These are phyloP conservation scores for Pseudogymnoascus sp. DNA, from an alignment of 2,329 filamentous ascomycete species.

Conservation along the genomic window DNA sequence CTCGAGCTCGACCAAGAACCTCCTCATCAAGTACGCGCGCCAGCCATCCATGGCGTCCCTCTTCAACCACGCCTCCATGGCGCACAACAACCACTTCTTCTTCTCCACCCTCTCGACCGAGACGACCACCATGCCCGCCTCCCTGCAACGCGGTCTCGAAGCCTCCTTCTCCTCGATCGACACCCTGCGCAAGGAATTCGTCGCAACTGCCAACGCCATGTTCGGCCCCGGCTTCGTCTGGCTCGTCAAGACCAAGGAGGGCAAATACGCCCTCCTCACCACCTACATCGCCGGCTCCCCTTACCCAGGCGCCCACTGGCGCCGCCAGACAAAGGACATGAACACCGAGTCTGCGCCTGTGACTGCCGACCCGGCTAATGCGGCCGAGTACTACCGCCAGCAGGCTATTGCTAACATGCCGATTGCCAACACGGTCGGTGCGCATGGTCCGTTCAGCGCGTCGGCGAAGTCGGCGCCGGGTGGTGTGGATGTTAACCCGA, in stretches of 20 bases:
- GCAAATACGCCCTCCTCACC: conserved; percentile 61
- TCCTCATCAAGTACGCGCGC: conserved; percentile 71
- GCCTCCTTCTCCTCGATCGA: conserved; percentile 75
- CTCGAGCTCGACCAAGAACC: conserved; percentile 55
- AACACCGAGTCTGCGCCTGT: conserved; percentile 49
- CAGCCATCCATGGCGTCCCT: conserved; percentile 68
- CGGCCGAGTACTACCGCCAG: conserved; percentile 36
- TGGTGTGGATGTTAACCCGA: conserved; percentile 62
- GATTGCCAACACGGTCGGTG: conserved; percentile 31
- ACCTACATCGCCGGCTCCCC: conserved; percentile 92
- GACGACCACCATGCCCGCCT: conserved; percentile 46
- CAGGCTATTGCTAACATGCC: conserved; percentile 31
- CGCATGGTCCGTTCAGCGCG: conserved; percentile 26
- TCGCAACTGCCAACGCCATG: conserved; percentile 79
- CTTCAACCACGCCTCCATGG: conserved; percentile 97
- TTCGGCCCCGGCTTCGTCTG: conserved; percentile 97
- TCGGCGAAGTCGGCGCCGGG: conserved; percentile 50
- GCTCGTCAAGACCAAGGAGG: conserved; percentile 60
- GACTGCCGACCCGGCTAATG: conserved; percentile 21
- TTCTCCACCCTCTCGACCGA: conserved; percentile 53
- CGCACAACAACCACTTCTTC: conserved; percentile 85
- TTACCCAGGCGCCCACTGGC: conserved; percentile 77
- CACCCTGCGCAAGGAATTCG: conserved; percentile 71
- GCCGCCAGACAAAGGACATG: conserved; percentile 60
- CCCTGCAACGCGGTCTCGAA: conserved; percentile 55